Conservation (phyloP, 148 eudicot genomes). For the Pharnaceum exiguum region DNA sequence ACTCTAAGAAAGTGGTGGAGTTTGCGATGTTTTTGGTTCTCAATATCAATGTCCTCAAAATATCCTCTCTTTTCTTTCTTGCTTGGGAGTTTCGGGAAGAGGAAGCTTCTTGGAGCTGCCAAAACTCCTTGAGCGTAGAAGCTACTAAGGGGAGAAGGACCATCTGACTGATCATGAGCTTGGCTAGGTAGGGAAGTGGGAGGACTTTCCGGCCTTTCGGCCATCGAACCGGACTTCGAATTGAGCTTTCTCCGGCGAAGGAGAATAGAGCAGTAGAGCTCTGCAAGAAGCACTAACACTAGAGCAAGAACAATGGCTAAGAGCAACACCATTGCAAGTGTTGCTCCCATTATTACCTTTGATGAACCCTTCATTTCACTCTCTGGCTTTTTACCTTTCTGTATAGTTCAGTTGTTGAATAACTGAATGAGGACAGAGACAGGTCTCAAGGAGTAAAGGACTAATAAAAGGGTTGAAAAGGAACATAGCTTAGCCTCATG, state of each 20-base stretch:
- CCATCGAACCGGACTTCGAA: not conserved
- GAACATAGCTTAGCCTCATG: slow-evolving; percentile 11
- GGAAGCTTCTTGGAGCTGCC: slow-evolving; percentile 59
- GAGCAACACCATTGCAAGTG: slow-evolving; percentile 46
- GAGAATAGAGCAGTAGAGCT: slow-evolving; percentile 68
- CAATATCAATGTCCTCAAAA: slow-evolving; percentile 18
- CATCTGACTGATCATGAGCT: slow-evolving; percentile 3
- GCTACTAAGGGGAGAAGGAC: slow-evolving; percentile 37
- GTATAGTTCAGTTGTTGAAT: slow-evolving; percentile 1
- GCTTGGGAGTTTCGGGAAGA: slow-evolving; percentile 48
- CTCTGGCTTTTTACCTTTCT: slow-evolving; percentile 9
- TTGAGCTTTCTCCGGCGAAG: slow-evolving; percentile 32
- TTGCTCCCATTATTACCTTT: slow-evolving; percentile 63
- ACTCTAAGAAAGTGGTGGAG: slow-evolving; percentile 29
- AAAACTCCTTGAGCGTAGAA: slow-evolving; percentile 67
- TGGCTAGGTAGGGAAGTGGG: slow-evolving; percentile 12
- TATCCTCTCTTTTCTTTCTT: slow-evolving; percentile 11
- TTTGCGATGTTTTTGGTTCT: slow-evolving; percentile 31
- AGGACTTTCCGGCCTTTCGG: slow-evolving; percentile 12
- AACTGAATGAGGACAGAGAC: slow-evolving; percentile 2
- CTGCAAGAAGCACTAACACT: slow-evolving; percentile 56
- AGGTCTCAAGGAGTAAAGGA: not conserved
- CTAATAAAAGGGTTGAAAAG: slow-evolving; percentile 11
- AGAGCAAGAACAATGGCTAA: slow-evolving; percentile 50
- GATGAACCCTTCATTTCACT: slow-evolving; percentile 55